Base-by-base conservation (phyloP, 768 basidiomycete genomes). In the Pleurotus cornucopiae region DNA sequence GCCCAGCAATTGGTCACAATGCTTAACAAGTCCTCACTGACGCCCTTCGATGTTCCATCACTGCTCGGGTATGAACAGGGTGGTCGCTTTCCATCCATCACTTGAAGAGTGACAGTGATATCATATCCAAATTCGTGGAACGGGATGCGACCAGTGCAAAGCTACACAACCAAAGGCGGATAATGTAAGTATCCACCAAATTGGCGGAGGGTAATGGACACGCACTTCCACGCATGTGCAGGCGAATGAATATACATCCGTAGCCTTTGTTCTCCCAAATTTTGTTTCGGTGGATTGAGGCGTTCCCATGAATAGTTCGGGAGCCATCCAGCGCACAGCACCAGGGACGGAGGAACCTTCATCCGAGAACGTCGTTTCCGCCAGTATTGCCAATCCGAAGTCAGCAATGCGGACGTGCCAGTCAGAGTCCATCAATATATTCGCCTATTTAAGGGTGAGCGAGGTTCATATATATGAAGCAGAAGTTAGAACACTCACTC, bases 151-250 rank as follows among this genome's bases (percentile, higher is more conserved):
- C 63, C 63, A 5, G 68, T 68, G 48, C 67, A 63, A 18, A 69
- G 60, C 68, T 71, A 68, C 45, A 68, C 62, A 38, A 63, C 20
- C 20, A 20, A 20, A 66, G 9, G 62, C 58, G 60, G 64, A 68
- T 30, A 30, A 2, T 9, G 26, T 30, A 6, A 30, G 26, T 30
- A 30, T 9, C 26, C 26, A 30, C 26, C 6, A 30, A 6, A 6
- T 68, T 43, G n/a, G 38, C 26, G 6, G 5, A 44, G 13, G 20
- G 47, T 6, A 30, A 9, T 6, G 9, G 34, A 23, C 18, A 59
- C 56, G n/a, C 49, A 68, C 69, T 60, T 71, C 69, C 43, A 68
- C 67, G 39, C 61, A 67, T 20, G 66, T 63, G 34, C 64, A 66
- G 13, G 62, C 58, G 60, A 66, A 68, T 13, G 67, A 66, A 34